Conservation (phyloP, 441 rosid species). For the Kokia cookei region DNA sequence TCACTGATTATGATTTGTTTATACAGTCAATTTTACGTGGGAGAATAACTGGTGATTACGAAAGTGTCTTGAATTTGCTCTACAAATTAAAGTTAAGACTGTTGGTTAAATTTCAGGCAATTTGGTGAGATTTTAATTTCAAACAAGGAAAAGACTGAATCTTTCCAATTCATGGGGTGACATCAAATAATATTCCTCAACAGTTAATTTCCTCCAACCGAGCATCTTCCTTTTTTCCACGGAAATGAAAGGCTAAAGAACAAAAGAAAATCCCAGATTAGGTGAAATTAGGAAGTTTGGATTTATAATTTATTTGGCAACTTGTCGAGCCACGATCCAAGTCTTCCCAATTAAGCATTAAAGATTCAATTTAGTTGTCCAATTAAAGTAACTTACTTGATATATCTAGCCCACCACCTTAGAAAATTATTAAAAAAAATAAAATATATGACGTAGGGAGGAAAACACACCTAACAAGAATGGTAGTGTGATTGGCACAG, state of each 20-base stretch:
- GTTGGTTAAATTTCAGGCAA: conserved; percentile 2
- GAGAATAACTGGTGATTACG: background rate
- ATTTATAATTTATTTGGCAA: background rate
- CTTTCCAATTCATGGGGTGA: background rate
- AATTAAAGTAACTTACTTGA: background rate
- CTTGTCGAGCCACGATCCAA: background rate
- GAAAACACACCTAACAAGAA: background rate
- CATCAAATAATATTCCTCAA: background rate
- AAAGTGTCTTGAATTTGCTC: background rate
- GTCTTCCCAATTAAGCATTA: background rate
- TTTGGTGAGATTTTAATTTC: too few relatives aligned
- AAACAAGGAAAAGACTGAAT: background rate
- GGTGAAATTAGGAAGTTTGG: background rate
- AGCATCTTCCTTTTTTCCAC: background rate
- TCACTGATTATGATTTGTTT: background rate
- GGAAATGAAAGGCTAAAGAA: background rate
- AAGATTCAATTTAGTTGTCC: background rate
- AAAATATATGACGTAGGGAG: background rate
- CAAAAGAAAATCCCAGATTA: background rate
- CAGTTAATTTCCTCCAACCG: background rate
- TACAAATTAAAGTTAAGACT: background rate
- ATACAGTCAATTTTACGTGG: background rate
- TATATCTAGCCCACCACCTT: background rate
- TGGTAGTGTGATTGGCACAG: background rate
- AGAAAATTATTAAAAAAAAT: background rate